phyloP scores from a whole-genome alignment of 768 basidiomycete species.

The Multifurca ochricompacta region DNA sequence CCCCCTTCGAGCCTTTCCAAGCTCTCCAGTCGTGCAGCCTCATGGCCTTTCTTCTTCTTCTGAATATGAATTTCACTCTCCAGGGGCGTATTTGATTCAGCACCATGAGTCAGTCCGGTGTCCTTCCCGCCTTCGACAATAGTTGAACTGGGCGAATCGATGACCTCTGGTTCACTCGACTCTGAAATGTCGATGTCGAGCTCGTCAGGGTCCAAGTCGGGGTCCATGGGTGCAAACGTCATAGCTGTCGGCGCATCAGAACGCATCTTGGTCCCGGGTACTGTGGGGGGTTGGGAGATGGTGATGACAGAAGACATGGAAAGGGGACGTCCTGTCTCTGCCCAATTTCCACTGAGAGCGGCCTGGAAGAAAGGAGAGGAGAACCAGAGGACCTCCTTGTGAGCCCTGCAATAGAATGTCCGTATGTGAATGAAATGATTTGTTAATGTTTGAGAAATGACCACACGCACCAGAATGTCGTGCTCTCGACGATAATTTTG shows the following conservation, averaged over 20 bases:
- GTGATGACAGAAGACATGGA: conserved; percentile 82
- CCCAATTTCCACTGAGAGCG: conserved; percentile 85
- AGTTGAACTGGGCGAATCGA: conserved; percentile 21
- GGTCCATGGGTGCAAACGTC: conserved; percentile 52
- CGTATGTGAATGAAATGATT: conserved; percentile 8
- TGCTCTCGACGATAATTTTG: conserved; percentile 83
- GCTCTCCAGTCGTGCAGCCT: conserved; percentile 32
- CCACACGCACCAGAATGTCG: conserved; percentile 76
- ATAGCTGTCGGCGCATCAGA: conserved; percentile 43
- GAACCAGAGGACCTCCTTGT: conserved; percentile 86
- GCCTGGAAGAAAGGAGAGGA: conserved; percentile 95
- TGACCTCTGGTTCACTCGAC: conserved; percentile 20
- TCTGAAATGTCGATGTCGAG: conserved; percentile 32
- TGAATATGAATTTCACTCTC: conserved; percentile 35
- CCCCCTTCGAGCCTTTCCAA: conserved; percentile 52
- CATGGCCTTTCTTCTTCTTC: conserved; percentile 25
- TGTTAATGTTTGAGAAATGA: neutral
- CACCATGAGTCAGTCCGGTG: neutral
- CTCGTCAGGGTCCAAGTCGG: conserved; percentile 41
- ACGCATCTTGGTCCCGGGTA: conserved; percentile 42
- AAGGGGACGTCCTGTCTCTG: conserved; percentile 73
- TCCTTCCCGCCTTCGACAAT: neutral
- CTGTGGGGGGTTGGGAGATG: conserved; percentile 63
- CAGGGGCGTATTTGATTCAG: conserved; percentile 8
- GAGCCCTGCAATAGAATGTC: conserved; percentile 48